phyloP scores from a whole-genome alignment of 2,329 filamentous ascomycete species.

The Stachybotrys chartarum region DNA sequence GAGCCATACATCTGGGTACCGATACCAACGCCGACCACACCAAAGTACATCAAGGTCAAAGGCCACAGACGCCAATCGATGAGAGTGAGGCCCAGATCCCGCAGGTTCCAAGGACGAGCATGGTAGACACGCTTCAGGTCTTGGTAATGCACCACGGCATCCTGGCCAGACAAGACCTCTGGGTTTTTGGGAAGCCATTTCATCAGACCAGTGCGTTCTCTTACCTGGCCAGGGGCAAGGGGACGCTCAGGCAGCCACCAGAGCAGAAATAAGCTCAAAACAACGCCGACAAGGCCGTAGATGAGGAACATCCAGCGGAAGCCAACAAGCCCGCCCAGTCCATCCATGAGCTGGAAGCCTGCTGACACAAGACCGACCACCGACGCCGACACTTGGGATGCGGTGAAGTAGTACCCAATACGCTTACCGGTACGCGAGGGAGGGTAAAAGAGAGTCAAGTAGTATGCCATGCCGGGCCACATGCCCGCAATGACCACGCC shows the following conservation, averaged over 20 bases:
- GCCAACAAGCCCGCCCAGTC: constrained; percentile 64
- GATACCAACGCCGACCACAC: constrained; percentile 86
- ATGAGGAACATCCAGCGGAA: constrained; percentile 92
- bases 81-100: constrained; percentile 63
- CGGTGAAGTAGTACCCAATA: constrained; percentile 85
- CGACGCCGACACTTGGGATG: constrained; percentile 79
- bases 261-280: constrained; percentile 65
- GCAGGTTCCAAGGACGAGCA: constrained; percentile 62
- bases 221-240: constrained; percentile 59
- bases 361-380: constrained; percentile 86
- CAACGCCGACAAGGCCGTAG: constrained; percentile 68
- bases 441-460: constrained; percentile 86
- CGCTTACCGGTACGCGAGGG: constrained; percentile 79
- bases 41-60: constrained; percentile 85
- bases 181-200: constrained; percentile 61
- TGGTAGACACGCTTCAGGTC: constrained; percentile 79
- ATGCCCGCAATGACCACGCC: constrained; percentile 86
- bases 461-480: constrained; percentile 95
- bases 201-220: constrained; percentile 41
- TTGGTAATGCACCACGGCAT: constrained; percentile 75
- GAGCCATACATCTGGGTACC: constrained; percentile 84
- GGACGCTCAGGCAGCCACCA: constrained; percentile 92
- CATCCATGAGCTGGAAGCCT: constrained; percentile 89
- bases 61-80: constrained; percentile 88
- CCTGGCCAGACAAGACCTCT: constrained; percentile 68